Evolutionary conservation across 139 green algal species (phyloP).

Genomic region (Micractinium conductrix): DNA sequence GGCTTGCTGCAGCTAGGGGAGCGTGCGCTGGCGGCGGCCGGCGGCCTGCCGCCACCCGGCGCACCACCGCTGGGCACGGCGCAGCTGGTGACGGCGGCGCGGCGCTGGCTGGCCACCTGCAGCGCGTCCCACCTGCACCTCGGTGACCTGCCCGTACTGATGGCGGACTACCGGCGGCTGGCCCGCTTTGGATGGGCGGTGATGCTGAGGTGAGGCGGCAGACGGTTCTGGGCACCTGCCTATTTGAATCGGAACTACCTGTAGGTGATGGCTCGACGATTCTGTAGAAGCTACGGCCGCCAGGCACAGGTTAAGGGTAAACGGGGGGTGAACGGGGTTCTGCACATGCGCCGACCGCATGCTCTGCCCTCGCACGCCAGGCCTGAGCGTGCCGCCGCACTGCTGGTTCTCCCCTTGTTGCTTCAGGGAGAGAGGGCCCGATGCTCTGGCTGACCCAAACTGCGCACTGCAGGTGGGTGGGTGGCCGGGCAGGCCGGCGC

Average conservation of each 20-base stretch:
- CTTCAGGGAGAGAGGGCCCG: slow-evolving; percentile 10
- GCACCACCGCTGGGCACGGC: neutral
- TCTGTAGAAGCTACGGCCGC: neutral
- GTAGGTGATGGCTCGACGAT: neutral
- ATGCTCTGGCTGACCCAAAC: neutral
- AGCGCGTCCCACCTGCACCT: slow-evolving; percentile 13
- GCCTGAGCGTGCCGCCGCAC: too few species aligned
- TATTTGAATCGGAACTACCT: neutral
- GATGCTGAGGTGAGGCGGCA: neutral
- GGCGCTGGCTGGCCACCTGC: slow-evolving; percentile 23
- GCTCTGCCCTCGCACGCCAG: too few species aligned
- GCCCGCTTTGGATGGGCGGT: slow-evolving; percentile 30
- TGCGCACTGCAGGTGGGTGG: too few species aligned
- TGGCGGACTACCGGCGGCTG: slow-evolving; percentile 46
- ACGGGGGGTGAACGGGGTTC: too few species aligned
- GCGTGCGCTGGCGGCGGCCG: neutral
- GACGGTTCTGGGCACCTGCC: neutral
- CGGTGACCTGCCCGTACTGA: slow-evolving; percentile 29
- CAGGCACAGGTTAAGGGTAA: neutral
- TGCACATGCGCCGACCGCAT: too few species aligned
- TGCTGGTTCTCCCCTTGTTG: neutral
- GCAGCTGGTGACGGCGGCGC: slow-evolving; percentile 24
- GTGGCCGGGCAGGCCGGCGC: too few species aligned
- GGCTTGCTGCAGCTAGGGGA: slow-evolving; percentile 33
- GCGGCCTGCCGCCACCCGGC: neutral